Base-by-base conservation (phyloP, 208 protist genomes). In the Trypanosoma conorhini region DNA sequence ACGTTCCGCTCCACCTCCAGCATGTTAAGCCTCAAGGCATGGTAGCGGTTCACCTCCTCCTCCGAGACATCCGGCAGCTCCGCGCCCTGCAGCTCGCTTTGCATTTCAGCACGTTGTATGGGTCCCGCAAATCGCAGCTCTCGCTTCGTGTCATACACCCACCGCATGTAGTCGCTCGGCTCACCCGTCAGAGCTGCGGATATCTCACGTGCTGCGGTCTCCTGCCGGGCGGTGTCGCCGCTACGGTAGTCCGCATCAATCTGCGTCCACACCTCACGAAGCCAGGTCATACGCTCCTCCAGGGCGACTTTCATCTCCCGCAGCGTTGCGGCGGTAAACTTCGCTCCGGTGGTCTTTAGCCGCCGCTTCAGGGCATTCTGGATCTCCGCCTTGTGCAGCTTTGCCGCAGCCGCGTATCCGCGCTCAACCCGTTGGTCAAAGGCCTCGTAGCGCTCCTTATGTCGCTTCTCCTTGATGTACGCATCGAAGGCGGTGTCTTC, bases 341-440 rank as follows among this genome's bases (percentile, higher is more conserved):
- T 93, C 22, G 57, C 67, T 17, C 79, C 57, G 22, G n/a, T 82
- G 10, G 60, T 59, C 44, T 82, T 87, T 10, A 93, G 74, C 30
- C 79, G 72, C 26, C 91, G 82, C 74, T 96, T 96, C 55, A 92
- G 79, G 42, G 81, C 85, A 75, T 96, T 96, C 72, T 86, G 70
- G 38, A 96, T 82, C 62, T 96, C 88, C 3, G 82, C 69, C 33
- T 87, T 88, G 70, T 96, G 91, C 56, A 76, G 52, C 76, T 83
- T 85, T 8, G 73, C 76, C 0, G 85, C 81, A 0, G 74, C 79
- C 8, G 72, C 76, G 64, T 86, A 96, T 46, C 87, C 91, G 0
- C 87, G 82, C 77, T 94, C 88, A 3, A 96, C 88, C 0, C 91
- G 88, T 66, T 96, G 91, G 59, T 96, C 91, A 73, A 96, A 96